These are phyloP conservation scores for Coemansia sp. DNA, from an alignment of 192 early-diverging fungal species.

Conservation along the genomic window DNA sequence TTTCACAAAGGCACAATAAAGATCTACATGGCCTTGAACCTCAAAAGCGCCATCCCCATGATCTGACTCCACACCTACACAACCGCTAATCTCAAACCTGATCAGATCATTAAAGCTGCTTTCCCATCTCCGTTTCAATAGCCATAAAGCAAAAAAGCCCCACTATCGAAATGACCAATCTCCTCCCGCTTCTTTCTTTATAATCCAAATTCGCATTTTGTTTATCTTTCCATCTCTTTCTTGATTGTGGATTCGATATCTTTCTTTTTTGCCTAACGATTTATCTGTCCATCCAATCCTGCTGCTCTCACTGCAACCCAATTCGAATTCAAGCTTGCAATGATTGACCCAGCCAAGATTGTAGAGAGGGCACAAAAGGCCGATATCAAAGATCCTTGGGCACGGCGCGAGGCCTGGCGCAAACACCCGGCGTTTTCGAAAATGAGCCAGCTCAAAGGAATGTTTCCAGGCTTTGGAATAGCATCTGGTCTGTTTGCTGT, in stretches of 20 bases:
- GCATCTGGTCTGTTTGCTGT: slow-evolving; percentile 74
- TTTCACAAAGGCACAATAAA: background rate
- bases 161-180: too few relatives aligned
- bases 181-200: too few relatives aligned
- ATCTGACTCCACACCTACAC: background rate
- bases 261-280: background rate
- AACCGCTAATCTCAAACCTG: too few relatives aligned
- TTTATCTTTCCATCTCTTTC: background rate
- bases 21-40: background rate
- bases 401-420: slow-evolving; percentile 73
- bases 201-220: background rate
- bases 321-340: background rate
- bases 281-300: background rate
- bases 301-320: background rate
- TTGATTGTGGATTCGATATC: background rate
- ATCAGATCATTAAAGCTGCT: too few relatives aligned
- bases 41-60: background rate
- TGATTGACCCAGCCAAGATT: slow-evolving; percentile 53
- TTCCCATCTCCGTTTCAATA: too few relatives aligned
- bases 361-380: slow-evolving; percentile 39
- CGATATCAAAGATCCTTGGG: slow-evolving; percentile 71
- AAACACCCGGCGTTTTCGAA: slow-evolving; percentile 68
- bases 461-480: slow-evolving; percentile 78
- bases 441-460: slow-evolving; percentile 60
- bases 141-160: too few relatives aligned